A percentile compares a stretch with the other conserved stretches of the same genome.
These are phyloP conservation scores for Plasmopara halstedii DNA, from an alignment of 352 stramenopile genomes.

Conservation along the genomic window DNA sequence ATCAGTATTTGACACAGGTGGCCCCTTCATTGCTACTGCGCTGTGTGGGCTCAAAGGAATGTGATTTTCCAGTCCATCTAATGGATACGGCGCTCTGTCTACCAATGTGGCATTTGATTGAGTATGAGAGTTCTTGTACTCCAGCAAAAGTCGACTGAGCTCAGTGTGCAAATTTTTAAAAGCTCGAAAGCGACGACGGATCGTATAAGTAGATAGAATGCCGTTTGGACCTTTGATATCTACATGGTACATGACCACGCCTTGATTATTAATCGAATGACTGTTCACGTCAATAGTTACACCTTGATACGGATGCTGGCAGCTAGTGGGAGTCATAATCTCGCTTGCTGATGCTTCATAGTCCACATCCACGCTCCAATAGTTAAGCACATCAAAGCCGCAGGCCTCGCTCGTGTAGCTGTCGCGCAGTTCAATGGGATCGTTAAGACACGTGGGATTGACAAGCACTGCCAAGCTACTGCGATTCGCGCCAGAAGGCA, in stretches of 20 bases:
- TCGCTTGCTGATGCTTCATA: constrained; percentile 30
- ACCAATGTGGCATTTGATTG: constrained; percentile 7
- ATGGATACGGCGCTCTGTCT: neutral
- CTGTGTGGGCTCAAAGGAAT: constrained; percentile 40
- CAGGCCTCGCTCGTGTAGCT: constrained; percentile 59
- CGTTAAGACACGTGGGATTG: constrained; percentile 14
- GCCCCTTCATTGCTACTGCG: constrained; percentile 17
- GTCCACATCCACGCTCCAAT: constrained; percentile 42
- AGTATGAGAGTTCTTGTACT: constrained; percentile 33
- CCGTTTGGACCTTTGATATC: constrained; percentile 75
- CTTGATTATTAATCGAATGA: constrained; percentile 67
- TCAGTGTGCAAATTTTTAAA: constrained; percentile 77
- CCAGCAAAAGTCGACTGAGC: constrained; percentile 48
- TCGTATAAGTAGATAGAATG: constrained; percentile 78
- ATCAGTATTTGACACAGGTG: constrained; percentile 30
- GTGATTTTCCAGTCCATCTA: constrained; percentile 20
- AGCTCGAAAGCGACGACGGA: constrained; percentile 66
- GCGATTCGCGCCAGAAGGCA: constrained; percentile 39
- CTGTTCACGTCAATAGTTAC: constrained; percentile 63
- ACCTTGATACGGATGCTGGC: constrained; percentile 53
- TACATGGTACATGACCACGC: constrained; percentile 85
- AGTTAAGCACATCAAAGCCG: constrained; percentile 53
- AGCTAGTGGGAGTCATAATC: constrained; percentile 23
- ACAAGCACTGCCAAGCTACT: constrained; percentile 53
- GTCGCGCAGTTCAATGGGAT: constrained; percentile 27